A percentile compares a stretch with the other conserved stretches of the same genome.
Evolutionary conservation across 2,329 filamentous ascomycete genomes (phyloP).

Genomic region (Coniochaeta sp.): DNA sequence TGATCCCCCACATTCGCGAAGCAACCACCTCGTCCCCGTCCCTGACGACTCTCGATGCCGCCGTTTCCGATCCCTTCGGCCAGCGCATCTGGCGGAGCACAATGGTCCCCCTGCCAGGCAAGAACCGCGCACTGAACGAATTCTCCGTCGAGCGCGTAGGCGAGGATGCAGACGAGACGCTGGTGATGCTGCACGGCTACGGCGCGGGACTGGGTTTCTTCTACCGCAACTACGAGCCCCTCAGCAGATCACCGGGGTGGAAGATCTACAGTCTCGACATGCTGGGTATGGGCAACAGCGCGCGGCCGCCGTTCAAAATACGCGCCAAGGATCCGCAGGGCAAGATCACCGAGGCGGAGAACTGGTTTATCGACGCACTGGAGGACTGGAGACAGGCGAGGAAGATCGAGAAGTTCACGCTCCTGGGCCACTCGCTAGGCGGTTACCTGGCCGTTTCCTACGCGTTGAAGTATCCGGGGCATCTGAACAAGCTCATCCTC

Average conservation of each 20-base stretch:
- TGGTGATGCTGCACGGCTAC: constrained; percentile 96
- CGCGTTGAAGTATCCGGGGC: constrained; percentile 91
- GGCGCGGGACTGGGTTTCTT: constrained; percentile 95
- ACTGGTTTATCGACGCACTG: constrained; percentile 91
- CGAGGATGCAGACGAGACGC: constrained; percentile 72
- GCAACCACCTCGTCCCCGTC: constrained; percentile 43
- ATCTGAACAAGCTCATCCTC: constrained; percentile 90
- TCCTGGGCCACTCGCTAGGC: constrained; percentile 87
- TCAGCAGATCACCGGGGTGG: constrained; percentile 74
- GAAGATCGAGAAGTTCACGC: constrained; percentile 87
- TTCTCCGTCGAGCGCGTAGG: constrained; percentile 81
- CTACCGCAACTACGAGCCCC: constrained; percentile 92
- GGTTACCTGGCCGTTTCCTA: constrained; percentile 95
- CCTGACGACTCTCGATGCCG: constrained; percentile 33
- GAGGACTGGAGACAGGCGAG: constrained; percentile 91
- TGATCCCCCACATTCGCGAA: constrained; percentile 76
- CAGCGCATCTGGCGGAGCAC: constrained; percentile 79
- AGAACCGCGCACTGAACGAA: constrained; percentile 84
- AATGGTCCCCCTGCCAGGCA: constrained; percentile 77
- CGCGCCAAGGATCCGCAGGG: constrained; percentile 73
- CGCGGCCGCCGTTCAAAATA: constrained; percentile 76
- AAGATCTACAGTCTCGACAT: constrained; percentile 91
- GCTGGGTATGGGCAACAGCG: constrained; percentile 88
- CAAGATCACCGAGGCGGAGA: constrained; percentile 83
- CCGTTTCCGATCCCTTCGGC: constrained; percentile 66